These are phyloP conservation scores for Asterochloris sp. DNA, from an alignment of 139 green algal genomes.

Conservation along the genomic window DNA sequence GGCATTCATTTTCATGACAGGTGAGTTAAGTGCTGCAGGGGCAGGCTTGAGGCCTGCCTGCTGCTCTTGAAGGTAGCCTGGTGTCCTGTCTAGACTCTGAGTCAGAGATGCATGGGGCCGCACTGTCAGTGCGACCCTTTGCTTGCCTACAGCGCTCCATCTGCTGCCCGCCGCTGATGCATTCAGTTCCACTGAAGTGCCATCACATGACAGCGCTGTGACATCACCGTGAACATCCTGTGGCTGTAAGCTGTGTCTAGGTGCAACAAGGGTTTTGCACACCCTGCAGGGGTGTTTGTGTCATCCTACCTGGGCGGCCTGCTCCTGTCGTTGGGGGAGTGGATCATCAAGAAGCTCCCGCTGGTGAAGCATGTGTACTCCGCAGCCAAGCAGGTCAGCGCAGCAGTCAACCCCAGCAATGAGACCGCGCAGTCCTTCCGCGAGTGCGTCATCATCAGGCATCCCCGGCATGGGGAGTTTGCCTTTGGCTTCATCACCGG, in stretches of 20 bases:
- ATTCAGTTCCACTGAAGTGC: no score
- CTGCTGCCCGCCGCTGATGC: no score
- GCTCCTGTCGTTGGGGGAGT: constrained; percentile 81
- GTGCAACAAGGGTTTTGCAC: no score
- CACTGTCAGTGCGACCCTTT: no score
- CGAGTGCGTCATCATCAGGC: constrained; percentile 88
- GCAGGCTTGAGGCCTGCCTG: background rate
- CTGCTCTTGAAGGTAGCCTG: background rate
- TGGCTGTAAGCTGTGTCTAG: no score
- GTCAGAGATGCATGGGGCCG: no score
- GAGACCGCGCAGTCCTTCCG: constrained; percentile 79
- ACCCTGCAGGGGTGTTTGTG: constrained; percentile 51
- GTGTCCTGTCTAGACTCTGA: no score
- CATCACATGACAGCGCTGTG: no score
- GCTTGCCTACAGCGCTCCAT: no score
- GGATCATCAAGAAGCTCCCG: constrained; percentile 87
- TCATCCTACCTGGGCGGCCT: constrained; percentile 79
- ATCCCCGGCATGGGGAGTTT: constrained; percentile 85
- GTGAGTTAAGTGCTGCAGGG: background rate
- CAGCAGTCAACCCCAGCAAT: constrained; percentile 72
- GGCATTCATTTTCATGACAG: constrained; percentile 78
- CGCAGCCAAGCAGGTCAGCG: constrained; percentile 87
- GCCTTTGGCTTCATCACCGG: constrained; percentile 94
- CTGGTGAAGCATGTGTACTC: constrained; percentile 95
- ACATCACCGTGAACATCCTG: no score